Percentiles rank a stretch among this genome's conserved stretches.
Evolutionary conservation across 2,329 filamentous ascomycete species (phyloP).

Genomic region (Botryosphaeria dothidea): DNA sequence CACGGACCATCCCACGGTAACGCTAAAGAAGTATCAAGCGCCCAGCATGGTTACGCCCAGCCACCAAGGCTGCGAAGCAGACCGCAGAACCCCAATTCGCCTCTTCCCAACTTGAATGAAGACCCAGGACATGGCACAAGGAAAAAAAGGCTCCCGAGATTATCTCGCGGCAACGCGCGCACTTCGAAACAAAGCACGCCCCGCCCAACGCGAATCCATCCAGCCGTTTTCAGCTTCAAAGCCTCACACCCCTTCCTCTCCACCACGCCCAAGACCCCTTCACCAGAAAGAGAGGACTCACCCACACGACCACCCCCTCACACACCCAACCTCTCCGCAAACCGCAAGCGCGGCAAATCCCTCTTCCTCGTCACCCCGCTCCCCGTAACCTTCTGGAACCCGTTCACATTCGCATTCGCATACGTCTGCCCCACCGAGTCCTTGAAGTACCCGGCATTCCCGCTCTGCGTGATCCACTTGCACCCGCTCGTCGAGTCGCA

Average conservation of each 20-base stretch:
- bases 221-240: not conserved
- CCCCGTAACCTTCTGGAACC: not conserved
- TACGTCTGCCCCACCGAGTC: not conserved
- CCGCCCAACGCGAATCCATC: conserved; percentile 1
- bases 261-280: not conserved
- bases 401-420: not conserved
- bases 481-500: not conserved
- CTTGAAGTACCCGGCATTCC: conserved; percentile 9
- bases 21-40: not conserved
- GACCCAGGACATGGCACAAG: too few species aligned
- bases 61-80: not conserved
- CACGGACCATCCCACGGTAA: conserved; percentile 3
- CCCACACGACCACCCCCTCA: not conserved
- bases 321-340: not conserved
- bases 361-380: not conserved
- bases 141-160: not conserved
- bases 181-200: not conserved
- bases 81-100: not conserved
- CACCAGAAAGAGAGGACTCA: not conserved
- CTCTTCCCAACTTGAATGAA: not conserved
- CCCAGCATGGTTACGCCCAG: conserved; percentile 1
- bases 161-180: not conserved
- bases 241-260: not conserved
- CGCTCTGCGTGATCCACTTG: not conserved
- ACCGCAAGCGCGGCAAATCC: not conserved